These are phyloP conservation scores for slime mould (Dictyostelium discoideum) DNA, from an alignment of 78 protist species.

Conservation along the genomic window DNA sequence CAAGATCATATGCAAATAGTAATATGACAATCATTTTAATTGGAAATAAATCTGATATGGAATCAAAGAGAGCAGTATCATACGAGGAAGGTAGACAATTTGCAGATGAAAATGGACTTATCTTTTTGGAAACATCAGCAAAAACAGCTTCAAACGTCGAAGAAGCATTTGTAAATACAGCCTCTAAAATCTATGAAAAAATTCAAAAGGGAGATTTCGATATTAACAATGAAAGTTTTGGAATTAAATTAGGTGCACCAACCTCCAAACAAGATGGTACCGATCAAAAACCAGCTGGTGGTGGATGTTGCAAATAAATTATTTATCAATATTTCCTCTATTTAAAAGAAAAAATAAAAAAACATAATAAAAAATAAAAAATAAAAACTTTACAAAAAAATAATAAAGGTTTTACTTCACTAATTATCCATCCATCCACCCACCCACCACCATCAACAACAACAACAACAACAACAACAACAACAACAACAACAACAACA, in stretches of 20 bases:
- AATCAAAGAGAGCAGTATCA: slow-evolving; percentile 91
- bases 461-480: neutral
- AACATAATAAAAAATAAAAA: neutral
- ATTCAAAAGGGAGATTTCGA: slow-evolving; percentile 87
- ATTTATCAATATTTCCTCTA: neutral
- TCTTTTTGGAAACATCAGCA: slow-evolving; percentile 98
- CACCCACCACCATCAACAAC: neutral
- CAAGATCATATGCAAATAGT: slow-evolving; percentile 79
- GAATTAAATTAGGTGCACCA: slow-evolving; percentile 72
- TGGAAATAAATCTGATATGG: slow-evolving; percentile 97
- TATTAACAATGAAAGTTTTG: slow-evolving; percentile 75
- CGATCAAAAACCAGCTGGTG: neutral
- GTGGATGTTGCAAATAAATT: slow-evolving; percentile 31
- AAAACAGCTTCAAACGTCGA: slow-evolving; percentile 98
- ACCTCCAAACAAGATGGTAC: neutral
- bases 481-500: too few relatives aligned
- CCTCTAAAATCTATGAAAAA: slow-evolving; percentile 88
- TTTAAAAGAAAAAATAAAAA: neutral
- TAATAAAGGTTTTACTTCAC: neutral
- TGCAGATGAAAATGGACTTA: slow-evolving; percentile 95
- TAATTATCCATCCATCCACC: neutral
- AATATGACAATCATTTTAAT: slow-evolving; percentile 90
- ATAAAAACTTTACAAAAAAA: neutral
- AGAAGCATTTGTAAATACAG: slow-evolving; percentile 91
- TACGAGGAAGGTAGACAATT: slow-evolving; percentile 96